A percentile compares a stretch with the other conserved stretches of the same genome.
Evolutionary conservation across 768 basidiomycete genomes (phyloP).

Genomic region (Tremella yokohamensis): DNA sequence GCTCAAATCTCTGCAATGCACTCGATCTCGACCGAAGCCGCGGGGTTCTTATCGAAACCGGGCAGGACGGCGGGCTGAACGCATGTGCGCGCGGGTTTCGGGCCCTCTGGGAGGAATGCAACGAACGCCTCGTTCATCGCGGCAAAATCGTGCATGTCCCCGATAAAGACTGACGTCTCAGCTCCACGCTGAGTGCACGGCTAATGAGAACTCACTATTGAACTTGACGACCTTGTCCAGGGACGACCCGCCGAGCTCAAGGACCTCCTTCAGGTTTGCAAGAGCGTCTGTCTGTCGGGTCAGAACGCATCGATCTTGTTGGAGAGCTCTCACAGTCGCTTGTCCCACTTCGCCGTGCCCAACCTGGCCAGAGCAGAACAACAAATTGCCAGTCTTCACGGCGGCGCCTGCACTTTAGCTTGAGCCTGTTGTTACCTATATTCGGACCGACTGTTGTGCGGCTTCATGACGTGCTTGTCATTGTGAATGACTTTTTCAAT

Average conservation of each 20-base stretch:
- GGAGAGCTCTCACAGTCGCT: conserved; percentile 33
- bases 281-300: not conserved
- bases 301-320: not conserved
- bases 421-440: too few relatives aligned
- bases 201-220: not conserved
- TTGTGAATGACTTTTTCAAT: too few relatives aligned
- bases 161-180: conserved; percentile 6
- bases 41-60: conserved; percentile 10
- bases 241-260: conserved; percentile 36
- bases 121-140: conserved; percentile 23
- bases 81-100: conserved; percentile 19
- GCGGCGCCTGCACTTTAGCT: conserved; percentile 24
- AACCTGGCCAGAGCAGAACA: conserved; percentile 44
- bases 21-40: conserved; percentile 15
- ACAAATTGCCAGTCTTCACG: conserved; percentile 36
- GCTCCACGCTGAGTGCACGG: not conserved
- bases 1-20: conserved; percentile 15
- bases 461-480: too few relatives aligned
- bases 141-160: conserved; percentile 17
- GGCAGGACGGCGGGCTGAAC: conserved; percentile 14
- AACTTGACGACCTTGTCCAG: conserved; percentile 29
- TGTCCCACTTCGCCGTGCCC: conserved; percentile 33
- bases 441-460: too few relatives aligned
- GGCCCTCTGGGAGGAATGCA: conserved; percentile 8
- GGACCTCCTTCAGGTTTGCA: conserved; percentile 32